Evolutionary conservation across 1,284 basidiomycete species (phyloP).

Genomic region (Moesziomyces parantarcticus): DNA sequence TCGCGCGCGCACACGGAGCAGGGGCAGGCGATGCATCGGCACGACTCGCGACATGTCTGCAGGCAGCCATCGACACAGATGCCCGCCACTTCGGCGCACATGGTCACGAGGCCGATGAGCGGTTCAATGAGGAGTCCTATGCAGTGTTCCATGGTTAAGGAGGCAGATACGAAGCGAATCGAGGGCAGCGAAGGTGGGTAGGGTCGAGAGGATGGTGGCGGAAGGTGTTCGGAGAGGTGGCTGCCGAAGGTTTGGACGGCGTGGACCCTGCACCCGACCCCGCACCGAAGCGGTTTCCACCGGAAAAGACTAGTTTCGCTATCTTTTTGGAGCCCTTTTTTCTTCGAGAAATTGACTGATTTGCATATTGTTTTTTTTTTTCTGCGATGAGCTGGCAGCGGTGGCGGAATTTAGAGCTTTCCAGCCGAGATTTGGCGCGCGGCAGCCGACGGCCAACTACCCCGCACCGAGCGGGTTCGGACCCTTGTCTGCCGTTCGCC

Average conservation of each 20-base stretch:
- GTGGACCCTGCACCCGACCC: too few relatives aligned
- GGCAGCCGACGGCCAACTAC: neutral
- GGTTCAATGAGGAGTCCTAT: conserved; percentile 27
- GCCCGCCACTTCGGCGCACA: conserved; percentile 35
- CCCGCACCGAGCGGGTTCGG: neutral
- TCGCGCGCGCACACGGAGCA: conserved; percentile 9
- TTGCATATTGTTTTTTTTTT: too few relatives aligned
- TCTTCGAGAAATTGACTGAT: too few relatives aligned
- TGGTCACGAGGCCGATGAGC: conserved; percentile 18
- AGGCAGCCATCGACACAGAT: conserved; percentile 42
- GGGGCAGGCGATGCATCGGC: conserved; percentile 25
- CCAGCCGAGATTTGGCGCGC: neutral
- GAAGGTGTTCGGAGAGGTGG: too few relatives aligned
- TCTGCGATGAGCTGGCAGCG: neutral
- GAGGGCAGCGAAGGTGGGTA: neutral
- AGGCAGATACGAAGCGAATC: neutral
- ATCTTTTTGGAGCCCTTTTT: too few relatives aligned
- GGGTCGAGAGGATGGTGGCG: neutral
- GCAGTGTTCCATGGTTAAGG: conserved; percentile 24
- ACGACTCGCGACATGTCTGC: conserved; percentile 41
- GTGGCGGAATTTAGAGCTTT: neutral
- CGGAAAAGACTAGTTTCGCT: too few relatives aligned
- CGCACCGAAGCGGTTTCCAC: too few relatives aligned
- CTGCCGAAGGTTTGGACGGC: too few relatives aligned
- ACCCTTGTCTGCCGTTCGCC: neutral